Conservation (phyloP, 352 stramenopile species). For the Pythium apleroticum region DNA sequence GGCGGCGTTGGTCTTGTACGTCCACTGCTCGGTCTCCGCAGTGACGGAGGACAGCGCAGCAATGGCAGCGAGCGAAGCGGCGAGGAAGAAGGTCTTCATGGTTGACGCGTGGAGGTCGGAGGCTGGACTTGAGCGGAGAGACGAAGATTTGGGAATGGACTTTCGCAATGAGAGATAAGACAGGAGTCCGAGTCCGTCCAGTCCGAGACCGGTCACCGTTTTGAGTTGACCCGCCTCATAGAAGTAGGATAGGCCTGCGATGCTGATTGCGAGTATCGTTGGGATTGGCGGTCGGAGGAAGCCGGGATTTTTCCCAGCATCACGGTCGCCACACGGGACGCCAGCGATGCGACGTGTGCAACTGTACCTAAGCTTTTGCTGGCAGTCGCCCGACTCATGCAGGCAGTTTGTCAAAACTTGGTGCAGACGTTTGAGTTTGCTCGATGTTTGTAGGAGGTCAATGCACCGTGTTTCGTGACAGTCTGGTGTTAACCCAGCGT, state of each 20-base stretch:
- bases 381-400: background rate
- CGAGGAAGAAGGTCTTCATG: conserved; percentile 8
- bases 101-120: background rate
- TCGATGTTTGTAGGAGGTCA: background rate
- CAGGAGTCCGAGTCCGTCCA: background rate
- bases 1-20: conserved; percentile 5
- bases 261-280: background rate
- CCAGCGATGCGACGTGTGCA: background rate
- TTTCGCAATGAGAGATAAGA: background rate
- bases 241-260: background rate
- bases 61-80: background rate
- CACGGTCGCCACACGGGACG: background rate
- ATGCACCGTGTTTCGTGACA: background rate
- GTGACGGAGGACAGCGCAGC: background rate
- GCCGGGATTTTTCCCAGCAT: background rate
- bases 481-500: background rate
- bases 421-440: background rate
- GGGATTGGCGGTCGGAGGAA: background rate
- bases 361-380: background rate
- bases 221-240: too few relatives aligned
- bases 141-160: conserved; percentile 6
- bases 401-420: background rate
- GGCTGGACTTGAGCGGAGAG: background rate
- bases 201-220: too few relatives aligned
- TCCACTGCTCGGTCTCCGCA: conserved; percentile 4